These are phyloP conservation scores for Penicillium sp. DNA, from an alignment of 2,329 filamentous ascomycete species.

Conservation along the genomic window DNA sequence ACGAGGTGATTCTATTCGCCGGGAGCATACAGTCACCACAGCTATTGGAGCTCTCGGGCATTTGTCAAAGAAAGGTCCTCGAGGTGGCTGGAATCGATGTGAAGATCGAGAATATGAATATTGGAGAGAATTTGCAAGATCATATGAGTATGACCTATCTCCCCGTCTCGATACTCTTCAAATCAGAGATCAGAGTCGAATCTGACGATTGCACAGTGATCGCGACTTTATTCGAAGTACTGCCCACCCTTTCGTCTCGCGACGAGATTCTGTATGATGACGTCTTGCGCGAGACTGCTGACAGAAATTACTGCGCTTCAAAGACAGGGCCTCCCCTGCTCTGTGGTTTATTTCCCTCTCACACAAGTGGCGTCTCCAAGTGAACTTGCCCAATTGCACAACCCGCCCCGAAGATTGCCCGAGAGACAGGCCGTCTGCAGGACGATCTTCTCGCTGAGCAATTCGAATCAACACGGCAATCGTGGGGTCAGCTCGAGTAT, in stretches of 20 bases:
- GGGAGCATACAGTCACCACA: constrained; percentile 61
- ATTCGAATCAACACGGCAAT: background rate
- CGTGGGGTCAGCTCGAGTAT: constrained; percentile 52
- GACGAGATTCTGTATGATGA: constrained; percentile 17
- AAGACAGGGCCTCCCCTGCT: constrained; percentile 10
- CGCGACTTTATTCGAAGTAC: constrained; percentile 35
- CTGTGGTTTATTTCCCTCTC: constrained; percentile 23
- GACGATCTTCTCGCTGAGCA: constrained; percentile 17
- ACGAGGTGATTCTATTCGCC: constrained; percentile 61
- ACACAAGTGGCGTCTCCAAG: constrained; percentile 5
- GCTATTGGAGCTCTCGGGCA: constrained; percentile 61
- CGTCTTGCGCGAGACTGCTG: constrained; percentile 10
- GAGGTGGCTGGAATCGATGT: constrained; percentile 45
- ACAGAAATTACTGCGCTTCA: constrained; percentile 6
- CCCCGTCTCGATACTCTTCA: background rate
- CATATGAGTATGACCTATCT: constrained; percentile 35
- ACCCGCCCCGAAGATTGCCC: background rate
- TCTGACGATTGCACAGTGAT: constrained; percentile 20
- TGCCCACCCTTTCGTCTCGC: constrained; percentile 12
- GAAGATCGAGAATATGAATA: constrained; percentile 47
- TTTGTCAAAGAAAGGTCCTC: constrained; percentile 53
- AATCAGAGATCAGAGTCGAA: background rate
- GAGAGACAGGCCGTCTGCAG: constrained; percentile 2
- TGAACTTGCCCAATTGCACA: constrained; percentile 5
- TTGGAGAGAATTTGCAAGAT: constrained; percentile 56